Conservation (phyloP, 23 red algal species). For the Chondrus crispus region DNA sequence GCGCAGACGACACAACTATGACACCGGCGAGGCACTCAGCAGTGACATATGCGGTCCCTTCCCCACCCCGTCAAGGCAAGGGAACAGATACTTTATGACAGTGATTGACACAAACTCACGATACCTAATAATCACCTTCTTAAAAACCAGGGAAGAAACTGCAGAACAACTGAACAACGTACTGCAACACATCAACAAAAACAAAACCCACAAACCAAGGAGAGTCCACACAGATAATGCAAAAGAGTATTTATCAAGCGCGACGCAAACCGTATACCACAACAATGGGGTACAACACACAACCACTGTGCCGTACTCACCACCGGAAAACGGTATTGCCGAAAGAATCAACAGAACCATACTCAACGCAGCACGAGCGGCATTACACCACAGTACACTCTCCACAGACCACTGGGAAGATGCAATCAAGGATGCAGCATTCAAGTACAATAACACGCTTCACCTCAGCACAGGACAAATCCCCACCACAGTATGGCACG, state of each 20-base stretch:
- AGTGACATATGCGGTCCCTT: neutral
- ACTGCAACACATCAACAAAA: neutral
- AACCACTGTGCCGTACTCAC: neutral
- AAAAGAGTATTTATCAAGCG: neutral
- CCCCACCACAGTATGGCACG: neutral
- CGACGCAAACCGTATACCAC: neutral
- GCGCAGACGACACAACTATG: neutral
- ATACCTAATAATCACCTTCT: neutral
- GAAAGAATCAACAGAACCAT: slow-evolving; percentile 1
- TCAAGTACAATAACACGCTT: neutral
- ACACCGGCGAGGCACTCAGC: neutral
- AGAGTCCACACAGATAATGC: neutral
- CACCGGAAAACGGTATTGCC: no score
- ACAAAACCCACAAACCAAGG: neutral
- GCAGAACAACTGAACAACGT: neutral
- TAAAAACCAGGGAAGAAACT: neutral
- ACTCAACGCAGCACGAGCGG: neutral
- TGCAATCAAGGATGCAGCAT: neutral
- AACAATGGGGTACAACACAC: neutral
- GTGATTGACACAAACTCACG: neutral
- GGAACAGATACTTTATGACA: neutral
- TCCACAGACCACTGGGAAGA: neutral
- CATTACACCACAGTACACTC: neutral
- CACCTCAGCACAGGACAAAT: neutral
- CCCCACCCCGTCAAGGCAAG: neutral